Evolutionary conservation across 1,284 basidiomycete species (phyloP).

Genomic region (Fistulina hepatica): DNA sequence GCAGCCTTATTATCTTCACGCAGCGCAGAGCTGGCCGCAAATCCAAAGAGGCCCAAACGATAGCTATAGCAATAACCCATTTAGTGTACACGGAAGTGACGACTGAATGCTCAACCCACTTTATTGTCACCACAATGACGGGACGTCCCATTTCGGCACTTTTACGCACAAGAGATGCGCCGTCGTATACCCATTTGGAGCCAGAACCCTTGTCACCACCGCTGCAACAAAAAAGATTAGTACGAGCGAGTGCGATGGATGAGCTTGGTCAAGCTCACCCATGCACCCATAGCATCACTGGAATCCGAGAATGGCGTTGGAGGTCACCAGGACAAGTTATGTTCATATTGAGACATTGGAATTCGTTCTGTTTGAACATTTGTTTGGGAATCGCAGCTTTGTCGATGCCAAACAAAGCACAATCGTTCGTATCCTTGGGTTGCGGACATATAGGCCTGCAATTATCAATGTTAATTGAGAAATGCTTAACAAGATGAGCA

Average conservation of each 20-base stretch:
- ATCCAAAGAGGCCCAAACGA: constrained; percentile 65
- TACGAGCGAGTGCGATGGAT: constrained; percentile 3
- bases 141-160: constrained; percentile 52
- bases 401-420: constrained; percentile 48
- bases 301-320: constrained; percentile 37
- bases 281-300: constrained; percentile 74
- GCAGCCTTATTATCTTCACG: constrained; percentile 51
- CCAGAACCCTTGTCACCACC: constrained; percentile 62
- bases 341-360: constrained; percentile 67
- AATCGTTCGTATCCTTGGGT: constrained; percentile 28
- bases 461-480: constrained; percentile 3
- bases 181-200: constrained; percentile 66
- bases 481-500: constrained; percentile 1
- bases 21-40: constrained; percentile 51
- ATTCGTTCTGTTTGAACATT: constrained; percentile 53
- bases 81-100: constrained; percentile 13
- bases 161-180: constrained; percentile 54
- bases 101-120: constrained; percentile 36
- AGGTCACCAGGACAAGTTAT: constrained; percentile 58
- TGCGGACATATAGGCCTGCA: constrained; percentile 68
- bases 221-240: constrained; percentile 24
- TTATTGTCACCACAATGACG: constrained; percentile 61
- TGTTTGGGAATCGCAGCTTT: constrained; percentile 43
- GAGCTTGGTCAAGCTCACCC: constrained; percentile 36
- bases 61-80: constrained; percentile 39